These are phyloP conservation scores for Nadsonia commutata DNA, from an alignment of 1,139 yeast genomes.

Conservation along the genomic window DNA sequence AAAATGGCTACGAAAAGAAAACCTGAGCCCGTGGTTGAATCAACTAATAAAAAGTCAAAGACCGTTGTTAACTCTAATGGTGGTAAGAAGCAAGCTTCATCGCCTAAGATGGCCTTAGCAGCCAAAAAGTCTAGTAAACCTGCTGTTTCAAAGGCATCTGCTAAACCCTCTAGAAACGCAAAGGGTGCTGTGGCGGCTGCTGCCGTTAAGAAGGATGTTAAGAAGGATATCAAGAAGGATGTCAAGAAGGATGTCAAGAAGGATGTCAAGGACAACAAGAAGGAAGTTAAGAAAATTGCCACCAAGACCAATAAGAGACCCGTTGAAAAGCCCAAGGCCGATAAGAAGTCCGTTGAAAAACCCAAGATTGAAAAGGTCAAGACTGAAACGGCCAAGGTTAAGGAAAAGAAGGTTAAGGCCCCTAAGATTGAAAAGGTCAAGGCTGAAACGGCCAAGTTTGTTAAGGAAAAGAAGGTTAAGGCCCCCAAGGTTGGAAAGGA, in stretches of 20 bases:
- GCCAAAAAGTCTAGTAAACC: neutral
- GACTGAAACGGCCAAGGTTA: neutral
- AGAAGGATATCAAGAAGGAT: neutral
- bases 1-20: neutral
- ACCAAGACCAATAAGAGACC: no score
- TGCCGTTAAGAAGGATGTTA: neutral
- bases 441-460: neutral
- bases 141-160: neutral
- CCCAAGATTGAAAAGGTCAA: slow-evolving; percentile 4
- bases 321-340: neutral
- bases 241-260: slow-evolving; percentile 1
- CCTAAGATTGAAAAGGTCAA: slow-evolving; percentile 5
- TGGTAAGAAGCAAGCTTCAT: neutral
- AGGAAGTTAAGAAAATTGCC: slow-evolving; percentile 1
- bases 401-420: slow-evolving; percentile 2
- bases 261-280: slow-evolving; percentile 2
- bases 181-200: neutral
- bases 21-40: neutral
- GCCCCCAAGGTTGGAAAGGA: neutral
- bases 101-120: neutral
- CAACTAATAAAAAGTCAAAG: neutral
- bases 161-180: neutral
- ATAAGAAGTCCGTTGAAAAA: slow-evolving; percentile 2
- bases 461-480: slow-evolving; percentile 1
- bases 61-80: neutral